Percentiles rank a stretch among this genome's conserved stretches.
Evolutionary conservation across 1,284 basidiomycete genomes (phyloP).

Genomic region (Fomitopsis schrenkii): DNA sequence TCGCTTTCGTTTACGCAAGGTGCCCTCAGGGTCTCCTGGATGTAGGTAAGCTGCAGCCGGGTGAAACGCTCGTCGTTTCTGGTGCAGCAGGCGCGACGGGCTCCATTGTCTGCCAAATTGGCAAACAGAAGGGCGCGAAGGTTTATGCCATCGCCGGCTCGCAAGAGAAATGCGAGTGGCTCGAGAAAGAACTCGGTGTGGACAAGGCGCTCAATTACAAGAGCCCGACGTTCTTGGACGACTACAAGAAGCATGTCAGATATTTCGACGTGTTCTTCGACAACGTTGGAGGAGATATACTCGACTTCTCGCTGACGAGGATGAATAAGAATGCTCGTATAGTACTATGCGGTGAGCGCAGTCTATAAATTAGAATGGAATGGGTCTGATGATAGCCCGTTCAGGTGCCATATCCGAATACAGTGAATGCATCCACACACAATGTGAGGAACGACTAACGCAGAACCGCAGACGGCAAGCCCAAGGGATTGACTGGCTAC

Average conservation of each 20-base stretch:
- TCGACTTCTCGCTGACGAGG: constrained; percentile 71
- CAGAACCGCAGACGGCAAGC: constrained; percentile 42
- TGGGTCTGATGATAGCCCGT: background rate
- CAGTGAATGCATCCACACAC: constrained; percentile 40
- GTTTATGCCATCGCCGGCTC: constrained; percentile 84
- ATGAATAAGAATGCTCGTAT: constrained; percentile 78
- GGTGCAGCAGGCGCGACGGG: constrained; percentile 90
- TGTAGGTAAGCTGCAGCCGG: constrained; percentile 73
- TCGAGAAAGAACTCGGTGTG: constrained; percentile 77
- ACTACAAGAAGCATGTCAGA: constrained; percentile 58
- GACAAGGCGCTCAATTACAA: constrained; percentile 90
- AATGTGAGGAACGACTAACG: background rate
- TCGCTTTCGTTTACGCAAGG: background rate
- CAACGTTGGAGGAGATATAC: constrained; percentile 83
- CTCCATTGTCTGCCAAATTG: constrained; percentile 72
- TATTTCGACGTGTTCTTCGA: constrained; percentile 83
- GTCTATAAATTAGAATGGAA: background rate
- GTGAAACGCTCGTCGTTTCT: constrained; percentile 82
- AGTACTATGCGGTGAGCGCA: constrained; percentile 61
- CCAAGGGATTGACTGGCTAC: constrained; percentile 60
- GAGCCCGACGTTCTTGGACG: constrained; percentile 61
- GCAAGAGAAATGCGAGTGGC: constrained; percentile 79
- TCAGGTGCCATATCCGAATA: constrained; percentile 78
- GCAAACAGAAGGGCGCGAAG: constrained; percentile 68
- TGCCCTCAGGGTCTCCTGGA: constrained; percentile 72